Base-by-base conservation (phyloP, 1,284 basidiomycete species). In the Macrocystidia cucumis region DNA sequence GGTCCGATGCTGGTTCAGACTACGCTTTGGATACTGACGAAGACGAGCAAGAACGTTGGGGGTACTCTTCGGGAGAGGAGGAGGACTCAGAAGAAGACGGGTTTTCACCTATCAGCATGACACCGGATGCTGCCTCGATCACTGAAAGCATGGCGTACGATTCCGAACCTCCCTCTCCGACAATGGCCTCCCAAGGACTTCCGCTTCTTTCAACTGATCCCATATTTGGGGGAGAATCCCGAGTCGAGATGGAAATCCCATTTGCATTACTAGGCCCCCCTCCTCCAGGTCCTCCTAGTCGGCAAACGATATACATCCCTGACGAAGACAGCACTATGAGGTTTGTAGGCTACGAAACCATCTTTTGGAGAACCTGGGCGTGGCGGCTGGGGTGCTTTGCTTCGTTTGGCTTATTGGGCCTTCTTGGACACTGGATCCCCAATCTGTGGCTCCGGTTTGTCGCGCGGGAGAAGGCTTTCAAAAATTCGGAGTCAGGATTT, bases 351-450 rank as follows among this genome's bases (percentile, higher is more conserved):
- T 95, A 91, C 52, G 80, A 86, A 48, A 73, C 76, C 4, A 65
- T 86, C 28, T 51, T 51, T 5, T 76, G 76, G 66, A 76, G 82
- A 34, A 69, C 74, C 33, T 63, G 69, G 52, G 43, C 84, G 3
- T 99, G 93, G 91, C 69, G 75, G 46, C 36, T 72, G 13, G 73
- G 73, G 5, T 91, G 86, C 50, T 49, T 89, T 5, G 38, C 87
- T 9, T 77, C 83, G 1, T 60, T 87, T 7, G 96, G 96, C 3
- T 59, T 79, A 5, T 63, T 98, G 21, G 84, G 78, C 6, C 71
- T 98, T 9, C 57, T 96, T 3, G 91, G 91, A 1, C 80, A 92
- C 48, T 99, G 96, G 96, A 79, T 96, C 46, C 95, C 96, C 32
- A 75, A 70, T 3, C 49, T 92, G 26, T 96, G 93, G 89, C 74